phyloP scores from a whole-genome alignment of 2,329 filamentous ascomycete species.

The Curvularia hawaiiensis region DNA sequence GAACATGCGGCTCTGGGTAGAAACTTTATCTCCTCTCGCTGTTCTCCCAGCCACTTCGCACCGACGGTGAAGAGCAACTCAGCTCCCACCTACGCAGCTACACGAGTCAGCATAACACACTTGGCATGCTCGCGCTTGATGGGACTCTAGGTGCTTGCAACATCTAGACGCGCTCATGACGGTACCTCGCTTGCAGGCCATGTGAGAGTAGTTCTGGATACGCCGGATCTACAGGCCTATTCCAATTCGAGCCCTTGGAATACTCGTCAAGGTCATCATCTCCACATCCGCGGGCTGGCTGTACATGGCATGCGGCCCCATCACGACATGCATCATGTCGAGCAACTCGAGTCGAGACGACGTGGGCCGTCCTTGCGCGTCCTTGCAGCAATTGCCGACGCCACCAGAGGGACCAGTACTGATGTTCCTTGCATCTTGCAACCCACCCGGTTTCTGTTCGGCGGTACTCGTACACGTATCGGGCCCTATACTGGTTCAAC shows the following conservation, averaged over 20 bases:
- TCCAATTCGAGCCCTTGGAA: constrained; percentile 56
- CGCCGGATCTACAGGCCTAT: constrained; percentile 53
- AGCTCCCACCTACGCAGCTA: constrained; percentile 41
- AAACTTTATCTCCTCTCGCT: constrained; percentile 45
- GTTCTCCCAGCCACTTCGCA: constrained; percentile 36
- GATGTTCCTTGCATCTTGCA: constrained; percentile 49
- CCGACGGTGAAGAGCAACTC: constrained; percentile 19
- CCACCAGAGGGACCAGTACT: constrained; percentile 47
- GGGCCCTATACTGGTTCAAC: constrained; percentile 27
- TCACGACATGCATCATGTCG: constrained; percentile 52
- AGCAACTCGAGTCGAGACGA: constrained; percentile 55
- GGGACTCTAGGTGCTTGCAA: constrained; percentile 40
- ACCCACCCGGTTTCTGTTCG: constrained; percentile 51
- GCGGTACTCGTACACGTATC: constrained; percentile 49
- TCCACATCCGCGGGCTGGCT: constrained; percentile 51
- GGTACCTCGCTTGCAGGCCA: constrained; percentile 52
- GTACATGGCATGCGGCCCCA: constrained; percentile 53
- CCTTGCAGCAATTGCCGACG: constrained; percentile 36
- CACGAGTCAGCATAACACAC: constrained; percentile 51
- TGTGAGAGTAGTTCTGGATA: constrained; percentile 49
- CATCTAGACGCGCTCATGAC: constrained; percentile 48
- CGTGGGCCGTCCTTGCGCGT: constrained; percentile 54
- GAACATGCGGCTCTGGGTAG: constrained; percentile 20
- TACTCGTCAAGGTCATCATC: constrained; percentile 12
- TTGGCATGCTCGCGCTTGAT: constrained; percentile 45